Conservation (phyloP, 2,329 filamentous ascomycete species). For the Talaromyces rugulosus region DNA sequence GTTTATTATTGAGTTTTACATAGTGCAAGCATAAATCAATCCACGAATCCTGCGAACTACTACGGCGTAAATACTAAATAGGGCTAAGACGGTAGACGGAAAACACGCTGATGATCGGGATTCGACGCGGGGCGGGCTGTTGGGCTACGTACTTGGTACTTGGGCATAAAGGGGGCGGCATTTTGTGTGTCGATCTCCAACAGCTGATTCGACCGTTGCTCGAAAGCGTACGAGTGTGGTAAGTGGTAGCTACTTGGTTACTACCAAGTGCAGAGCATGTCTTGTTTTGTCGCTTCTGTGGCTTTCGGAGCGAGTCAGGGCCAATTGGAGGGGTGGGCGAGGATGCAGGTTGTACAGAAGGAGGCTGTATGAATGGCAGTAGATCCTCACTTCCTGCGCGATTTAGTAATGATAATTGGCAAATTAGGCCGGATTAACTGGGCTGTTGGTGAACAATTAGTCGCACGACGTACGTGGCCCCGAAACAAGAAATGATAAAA, state of each 20-base stretch:
- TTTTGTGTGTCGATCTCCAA: not conserved
- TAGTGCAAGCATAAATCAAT: too few relatives aligned
- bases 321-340: not conserved
- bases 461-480: not conserved
- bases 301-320: not conserved
- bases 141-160: not conserved
- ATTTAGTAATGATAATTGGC: not conserved
- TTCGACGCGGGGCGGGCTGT: not conserved
- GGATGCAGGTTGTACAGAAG: not conserved
- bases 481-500: not conserved
- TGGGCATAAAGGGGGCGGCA: not conserved
- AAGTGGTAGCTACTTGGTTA: too few relatives aligned
- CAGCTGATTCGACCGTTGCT: not conserved
- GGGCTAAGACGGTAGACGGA: not conserved
- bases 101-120: not conserved
- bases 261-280: too few relatives aligned
- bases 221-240: too few relatives aligned
- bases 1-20: not conserved
- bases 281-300: not conserved
- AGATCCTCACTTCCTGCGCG: not conserved
- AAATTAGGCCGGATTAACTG: not conserved
- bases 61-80: too few relatives aligned
- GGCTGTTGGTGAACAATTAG: not conserved
- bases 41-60: not conserved
- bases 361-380: not conserved